Base-by-base conservation (phyloP, 176 grass and related monocot genomes). In the Oryza coarctata region DNA sequence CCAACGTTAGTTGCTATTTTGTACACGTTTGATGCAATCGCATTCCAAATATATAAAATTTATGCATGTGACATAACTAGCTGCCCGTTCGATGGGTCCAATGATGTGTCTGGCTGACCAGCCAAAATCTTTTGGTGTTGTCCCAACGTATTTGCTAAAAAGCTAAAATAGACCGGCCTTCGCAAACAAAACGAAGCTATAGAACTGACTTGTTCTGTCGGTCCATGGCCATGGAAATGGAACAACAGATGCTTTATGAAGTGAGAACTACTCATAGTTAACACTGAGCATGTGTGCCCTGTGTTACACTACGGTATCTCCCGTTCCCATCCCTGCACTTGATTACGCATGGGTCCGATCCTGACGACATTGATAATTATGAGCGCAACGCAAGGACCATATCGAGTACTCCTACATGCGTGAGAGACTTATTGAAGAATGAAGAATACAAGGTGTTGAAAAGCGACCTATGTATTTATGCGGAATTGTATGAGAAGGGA, bases 211-310 rank as follows among this genome's bases (percentile, higher is more conserved):
- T 52, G 29, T 8, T 67, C 23, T 49, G 77, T 67, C 63, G 63
- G 40, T 80, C 77, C 78, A 80, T 69, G 43, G 22, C 75, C 58
- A 69, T 27, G 63, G 29, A 44, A 33, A 52, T 52, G 49, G 18
- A 52, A 22, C 17, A 5, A 50, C 6, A 50, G 14, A n/a, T n/a
- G n/a, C n/a, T n/a, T n/a, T n/a, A n/a, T n/a, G n/a, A 15, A 17
- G 0, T 49, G 45, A 49, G 15, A 49, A 49, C 45, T 50, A 50
- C 5, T 18, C 2, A 7, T 52, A 6, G 47, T 44, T 44, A 44
- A 44, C 3, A 44, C 41, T 33, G 3, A 33, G 3, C 35, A 36
- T 36, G 35, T 2, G 35, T 5, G 35, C 6, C 35, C 35, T 36
- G 35, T 36, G 5, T 36, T 33, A 33, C 4, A 36, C 5, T 6